Evolutionary conservation across 805 yeast species (phyloP), one percentile per base, ranked within the genome.

Genomic region (Zygosaccharomyces rouxii): DNA sequence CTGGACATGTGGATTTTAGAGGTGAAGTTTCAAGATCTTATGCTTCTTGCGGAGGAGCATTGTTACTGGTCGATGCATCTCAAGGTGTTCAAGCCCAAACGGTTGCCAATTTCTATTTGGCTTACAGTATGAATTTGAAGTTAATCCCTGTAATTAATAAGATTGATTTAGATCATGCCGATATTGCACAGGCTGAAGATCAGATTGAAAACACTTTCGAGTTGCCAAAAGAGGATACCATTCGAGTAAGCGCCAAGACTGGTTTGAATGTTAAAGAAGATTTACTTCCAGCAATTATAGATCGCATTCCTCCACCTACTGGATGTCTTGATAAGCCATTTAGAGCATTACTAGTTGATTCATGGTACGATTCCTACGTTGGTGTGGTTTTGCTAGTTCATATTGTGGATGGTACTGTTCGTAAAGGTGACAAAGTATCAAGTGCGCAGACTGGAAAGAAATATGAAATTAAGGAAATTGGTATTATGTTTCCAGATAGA

Each of bases 51-150:
- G 95, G 90, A 31, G 98, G 98, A 11, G 97, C 97, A 0, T 69
- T 92, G 35, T 67, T 92, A 35, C 68, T 92, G 19, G 95, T 92
- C 1, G 99, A 94, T 71, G 98, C 98, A 1, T 77, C 92, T 2
- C 97, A 94, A 62, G 98, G 98, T 44, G 89, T 92, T 3, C 97
- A 89, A 66, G 98, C 98, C 0, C 99, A 92, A 66, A 94, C 99
- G 0, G 97, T 92, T n/a, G 97, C 99, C 21, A 92, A 94, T 66
- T 92, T 87, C 68, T 88, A 84, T 60, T 73, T 92, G 48, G 99
- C 98, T 0, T 85, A 86, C 62, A 84, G 92, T 48, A 77, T 89
- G 81, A 86, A 84, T 7, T 75, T 94, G 53, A 81, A 82, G 55
- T 71, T 92, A 54, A 75, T 92, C 1, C 98, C 99, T 0, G 88